Percentiles rank a stretch among this genome's conserved stretches.
Evolutionary conservation across 2,329 filamentous ascomycete genomes (phyloP).

Genomic region (Colletotrichum acutatum): DNA sequence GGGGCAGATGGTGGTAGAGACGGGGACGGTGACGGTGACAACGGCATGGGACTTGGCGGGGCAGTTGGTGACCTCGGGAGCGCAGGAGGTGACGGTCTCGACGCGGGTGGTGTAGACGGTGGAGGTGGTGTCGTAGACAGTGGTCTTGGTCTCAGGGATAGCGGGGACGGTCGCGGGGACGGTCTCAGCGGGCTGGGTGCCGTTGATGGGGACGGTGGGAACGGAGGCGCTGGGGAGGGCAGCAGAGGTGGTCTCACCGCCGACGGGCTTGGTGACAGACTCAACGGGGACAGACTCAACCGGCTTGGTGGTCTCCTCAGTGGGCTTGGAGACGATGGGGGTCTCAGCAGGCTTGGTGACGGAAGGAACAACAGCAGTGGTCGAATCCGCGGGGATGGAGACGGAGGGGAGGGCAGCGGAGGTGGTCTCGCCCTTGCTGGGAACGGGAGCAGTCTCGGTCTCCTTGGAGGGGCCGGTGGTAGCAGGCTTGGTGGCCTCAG

Average conservation of each 20-base stretch:
- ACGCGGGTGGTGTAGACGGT: slow-evolving; percentile 62
- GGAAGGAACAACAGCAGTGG: slow-evolving; percentile 28
- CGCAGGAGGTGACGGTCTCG: slow-evolving; percentile 63
- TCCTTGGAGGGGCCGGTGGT: slow-evolving; percentile 25
- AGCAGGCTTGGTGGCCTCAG: slow-evolving; percentile 30
- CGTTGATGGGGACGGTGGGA: slow-evolving; percentile 4
- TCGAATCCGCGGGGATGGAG: slow-evolving; percentile 31
- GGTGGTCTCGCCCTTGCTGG: slow-evolving; percentile 12
- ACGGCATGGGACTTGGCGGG: slow-evolving; percentile 53
- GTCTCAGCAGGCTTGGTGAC: slow-evolving; percentile 24
- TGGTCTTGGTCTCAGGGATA: slow-evolving; percentile 35
- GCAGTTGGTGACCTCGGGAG: slow-evolving; percentile 60
- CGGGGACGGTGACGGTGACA: slow-evolving; percentile 64
- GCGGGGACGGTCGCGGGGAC: slow-evolving; percentile 36
- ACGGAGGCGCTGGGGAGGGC: slow-evolving; percentile 18
- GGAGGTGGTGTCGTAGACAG: slow-evolving; percentile 56
- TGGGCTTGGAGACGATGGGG: slow-evolving; percentile 1
- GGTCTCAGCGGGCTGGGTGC: slow-evolving; percentile 31
- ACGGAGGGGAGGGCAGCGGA: slow-evolving; percentile 16
- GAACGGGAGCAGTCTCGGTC: slow-evolving; percentile 10
- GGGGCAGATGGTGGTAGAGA: slow-evolving; percentile 71
- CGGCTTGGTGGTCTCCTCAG: slow-evolving; percentile 16
- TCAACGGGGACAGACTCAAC: slow-evolving; percentile 13
- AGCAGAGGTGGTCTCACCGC: slow-evolving; percentile 29
- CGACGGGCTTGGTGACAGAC: slow-evolving; percentile 28